phyloP scores from a whole-genome alignment of 202 grass and related monocot species.

The Setaria viridis region DNA sequence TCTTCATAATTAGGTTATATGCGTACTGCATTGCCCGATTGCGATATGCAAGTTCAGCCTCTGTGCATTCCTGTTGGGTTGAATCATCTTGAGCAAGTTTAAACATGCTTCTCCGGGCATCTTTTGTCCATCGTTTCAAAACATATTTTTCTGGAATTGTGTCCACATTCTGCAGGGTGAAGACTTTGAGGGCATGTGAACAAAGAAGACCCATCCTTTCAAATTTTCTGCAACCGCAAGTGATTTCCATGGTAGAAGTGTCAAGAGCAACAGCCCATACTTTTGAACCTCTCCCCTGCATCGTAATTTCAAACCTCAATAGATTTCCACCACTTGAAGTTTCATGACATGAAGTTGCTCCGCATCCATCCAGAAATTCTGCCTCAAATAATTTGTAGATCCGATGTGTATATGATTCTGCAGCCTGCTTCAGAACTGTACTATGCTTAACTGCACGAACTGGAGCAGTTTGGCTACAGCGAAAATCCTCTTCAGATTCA shows the following conservation, averaged over 20 bases:
- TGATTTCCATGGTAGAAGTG: slow-evolving; percentile 72
- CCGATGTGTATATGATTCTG: slow-evolving; percentile 76
- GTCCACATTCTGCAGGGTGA: slow-evolving; percentile 86
- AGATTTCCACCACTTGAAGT: slow-evolving; percentile 58
- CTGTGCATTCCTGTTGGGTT: slow-evolving; percentile 66
- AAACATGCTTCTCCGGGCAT: slow-evolving; percentile 77
- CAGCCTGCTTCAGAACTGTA: slow-evolving; percentile 81
- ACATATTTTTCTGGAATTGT: slow-evolving; percentile 83
- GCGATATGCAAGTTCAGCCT: slow-evolving; percentile 75
- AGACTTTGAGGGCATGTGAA: slow-evolving; percentile 78
- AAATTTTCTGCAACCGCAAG: slow-evolving; percentile 80
- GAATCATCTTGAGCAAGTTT: slow-evolving; percentile 74
- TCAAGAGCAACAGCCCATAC: slow-evolving; percentile 78
- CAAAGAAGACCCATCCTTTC: slow-evolving; percentile 89
- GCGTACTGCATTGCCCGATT: slow-evolving; percentile 75
- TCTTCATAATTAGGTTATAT: slow-evolving; percentile 73
- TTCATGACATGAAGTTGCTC: slow-evolving; percentile 79
- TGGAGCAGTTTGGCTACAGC: slow-evolving; percentile 84
- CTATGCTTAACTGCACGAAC: slow-evolving; percentile 85
- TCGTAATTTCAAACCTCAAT: slow-evolving; percentile 78
- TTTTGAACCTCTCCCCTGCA: slow-evolving; percentile 82
- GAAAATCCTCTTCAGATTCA: slow-evolving; percentile 91
- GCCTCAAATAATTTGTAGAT: slow-evolving; percentile 90
- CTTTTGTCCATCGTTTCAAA: slow-evolving; percentile 88
- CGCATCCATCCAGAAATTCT: slow-evolving; percentile 84